Evolutionary conservation across 1,284 basidiomycete species (phyloP).

Genomic region (Phenoliferia sp.): DNA sequence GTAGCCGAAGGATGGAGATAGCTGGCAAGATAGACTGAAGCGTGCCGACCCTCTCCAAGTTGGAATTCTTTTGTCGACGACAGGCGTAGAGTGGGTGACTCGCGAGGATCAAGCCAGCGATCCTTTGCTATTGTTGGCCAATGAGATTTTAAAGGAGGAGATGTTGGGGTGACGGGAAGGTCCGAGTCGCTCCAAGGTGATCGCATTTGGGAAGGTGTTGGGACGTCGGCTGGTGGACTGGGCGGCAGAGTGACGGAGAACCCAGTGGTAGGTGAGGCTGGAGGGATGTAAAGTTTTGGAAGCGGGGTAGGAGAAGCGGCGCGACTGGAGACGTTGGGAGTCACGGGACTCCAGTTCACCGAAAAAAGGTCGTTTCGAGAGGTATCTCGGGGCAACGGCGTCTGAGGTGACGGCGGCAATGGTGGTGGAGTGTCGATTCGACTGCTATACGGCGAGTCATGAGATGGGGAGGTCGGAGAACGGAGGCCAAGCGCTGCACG

Average conservation of each 20-base stretch:
- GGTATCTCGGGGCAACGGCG: too few species aligned
- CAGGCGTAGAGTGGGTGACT: conserved; percentile 35
- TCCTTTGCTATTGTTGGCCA: background rate
- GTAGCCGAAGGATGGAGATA: conserved; percentile 29
- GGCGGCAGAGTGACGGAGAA: background rate
- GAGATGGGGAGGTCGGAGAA: background rate
- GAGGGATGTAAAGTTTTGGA: background rate
- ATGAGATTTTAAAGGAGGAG: background rate
- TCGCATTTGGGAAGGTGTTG: background rate
- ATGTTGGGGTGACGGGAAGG: background rate
- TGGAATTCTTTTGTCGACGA: conserved; percentile 38
- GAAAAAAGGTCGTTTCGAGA: conserved; percentile 23
- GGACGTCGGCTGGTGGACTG: background rate
- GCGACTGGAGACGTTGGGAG: conserved; percentile 13
- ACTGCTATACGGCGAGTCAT: background rate
- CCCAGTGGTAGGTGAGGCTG: background rate
- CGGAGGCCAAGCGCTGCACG: background rate
- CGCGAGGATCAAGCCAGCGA: conserved; percentile 22
- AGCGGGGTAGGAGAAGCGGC: conserved; percentile 8
- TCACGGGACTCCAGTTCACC: conserved; percentile 17
- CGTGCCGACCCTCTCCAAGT: conserved; percentile 47
- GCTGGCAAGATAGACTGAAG: conserved; percentile 45
- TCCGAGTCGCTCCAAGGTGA: background rate
- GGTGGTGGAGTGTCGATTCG: background rate
- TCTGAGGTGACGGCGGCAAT: too few species aligned